Evolutionary conservation across 805 yeast species (phyloP).

Genomic region (Schwanniomyces pseudopolymorphus): DNA sequence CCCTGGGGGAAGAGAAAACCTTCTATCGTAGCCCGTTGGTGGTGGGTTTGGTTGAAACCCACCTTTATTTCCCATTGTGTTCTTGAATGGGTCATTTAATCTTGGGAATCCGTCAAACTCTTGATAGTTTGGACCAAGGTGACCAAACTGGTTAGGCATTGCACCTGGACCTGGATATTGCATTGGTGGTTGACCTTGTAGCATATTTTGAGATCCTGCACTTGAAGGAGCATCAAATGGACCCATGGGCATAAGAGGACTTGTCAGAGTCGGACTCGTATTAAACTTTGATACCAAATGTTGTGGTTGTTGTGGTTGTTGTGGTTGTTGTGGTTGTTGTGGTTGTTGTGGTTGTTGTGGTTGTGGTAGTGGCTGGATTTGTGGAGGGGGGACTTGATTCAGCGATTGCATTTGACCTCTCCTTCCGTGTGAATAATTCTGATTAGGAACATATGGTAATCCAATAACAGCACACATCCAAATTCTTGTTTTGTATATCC

Average conservation of each 20-base stretch:
- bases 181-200: neutral
- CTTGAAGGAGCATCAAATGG: conserved; percentile 3
- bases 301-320: neutral
- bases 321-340: neutral
- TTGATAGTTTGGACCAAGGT: conserved; percentile 3
- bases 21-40: conserved; percentile 4
- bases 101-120: neutral
- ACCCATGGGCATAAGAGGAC: conserved; percentile 4
- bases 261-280: conserved; percentile 2
- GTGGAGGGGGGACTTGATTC: neutral
- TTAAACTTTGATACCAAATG: neutral
- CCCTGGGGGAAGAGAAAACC: conserved; percentile 1
- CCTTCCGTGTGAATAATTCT: neutral
- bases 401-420: neutral
- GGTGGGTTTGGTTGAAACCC: conserved; percentile 3
- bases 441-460: conserved; percentile 24
- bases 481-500: conserved; percentile 74
- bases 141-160: neutral
- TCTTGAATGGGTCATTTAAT: conserved; percentile 5
- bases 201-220: neutral
- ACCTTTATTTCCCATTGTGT: neutral
- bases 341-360: neutral
- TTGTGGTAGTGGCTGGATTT: neutral
- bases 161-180: conserved; percentile 2
- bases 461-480: conserved; percentile 77